Base-by-base conservation (phyloP, 192 early-diverging fungal genomes). In the Coemansia sp. region DNA sequence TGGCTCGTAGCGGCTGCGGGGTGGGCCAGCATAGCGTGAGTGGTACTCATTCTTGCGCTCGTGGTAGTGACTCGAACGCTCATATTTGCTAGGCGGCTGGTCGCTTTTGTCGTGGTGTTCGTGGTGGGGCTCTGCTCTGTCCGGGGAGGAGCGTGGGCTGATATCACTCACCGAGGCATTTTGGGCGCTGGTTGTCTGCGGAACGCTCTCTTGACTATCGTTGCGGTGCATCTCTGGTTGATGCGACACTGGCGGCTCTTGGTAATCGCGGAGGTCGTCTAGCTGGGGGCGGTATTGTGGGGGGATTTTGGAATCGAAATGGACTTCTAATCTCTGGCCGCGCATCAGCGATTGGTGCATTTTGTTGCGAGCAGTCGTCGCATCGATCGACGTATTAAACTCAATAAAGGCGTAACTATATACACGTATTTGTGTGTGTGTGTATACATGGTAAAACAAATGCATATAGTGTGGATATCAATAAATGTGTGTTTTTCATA, bases 391-490 rank as follows among this genome's bases (percentile, higher is more conserved):
- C 14, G 35, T 27, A 5, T 57, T 54, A 39, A 62, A 74, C 15
- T 67, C 71, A 39, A 74, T 41, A 37, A 74, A 67, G 34, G 71
- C 59, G 54, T 52, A 63, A 52, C 71, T 74, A 74, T 36, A 58
- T 36, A 49, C 23, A 22, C 33, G 28, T 32, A 11, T 8, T 32
- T 32, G 30, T 32, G 5, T 32, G 11, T 32, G 30, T 32, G 30
- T 11, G 30, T 32, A 11, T 32, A 32, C 11, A n/a, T n/a, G n/a
- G n/a, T n/a, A n/a, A n/a, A n/a, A n/a, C n/a, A n/a, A n/a, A n/a
- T n/a, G n/a, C n/a, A n/a, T n/a, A n/a, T n/a, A n/a, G n/a, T n/a
- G n/a, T n/a, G n/a, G n/a, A n/a, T n/a, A n/a, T n/a, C n/a, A n/a
- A n/a, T n/a, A n/a, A n/a, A n/a, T n/a, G n/a, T n/a, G n/a, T n/a